These are phyloP conservation scores for Rhododendron molle DNA, from an alignment of 148 eudicot genomes.

Conservation along the genomic window DNA sequence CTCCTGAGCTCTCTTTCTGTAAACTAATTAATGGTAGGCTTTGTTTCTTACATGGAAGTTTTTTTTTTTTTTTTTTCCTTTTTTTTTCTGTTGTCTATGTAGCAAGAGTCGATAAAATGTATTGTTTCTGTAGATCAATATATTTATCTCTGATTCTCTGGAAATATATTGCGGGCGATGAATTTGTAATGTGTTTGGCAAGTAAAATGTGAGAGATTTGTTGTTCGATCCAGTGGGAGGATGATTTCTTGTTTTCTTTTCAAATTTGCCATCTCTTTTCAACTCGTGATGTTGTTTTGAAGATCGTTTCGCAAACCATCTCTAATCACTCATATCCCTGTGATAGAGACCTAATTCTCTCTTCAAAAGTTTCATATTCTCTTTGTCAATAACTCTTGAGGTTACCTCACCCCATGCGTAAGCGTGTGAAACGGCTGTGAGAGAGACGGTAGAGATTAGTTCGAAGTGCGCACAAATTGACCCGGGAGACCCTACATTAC, in stretches of 20 bases:
- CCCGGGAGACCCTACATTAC: no score
- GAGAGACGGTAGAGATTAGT: no score
- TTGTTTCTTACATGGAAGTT: background rate
- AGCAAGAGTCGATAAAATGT: background rate
- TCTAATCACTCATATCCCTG: no score
- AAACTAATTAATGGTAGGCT: background rate
- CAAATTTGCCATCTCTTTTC: background rate
- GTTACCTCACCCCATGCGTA: no score
- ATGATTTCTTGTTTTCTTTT: background rate
- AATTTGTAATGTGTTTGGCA: background rate
- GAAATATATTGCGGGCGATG: background rate
- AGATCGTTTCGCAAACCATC: background rate
- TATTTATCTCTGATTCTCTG: background rate
- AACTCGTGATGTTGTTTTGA: background rate
- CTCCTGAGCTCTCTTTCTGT: slow-evolving; percentile 27
- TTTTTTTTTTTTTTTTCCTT: background rate
- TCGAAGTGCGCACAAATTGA: no score
- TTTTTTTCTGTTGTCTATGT: background rate
- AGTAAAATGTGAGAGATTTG: background rate
- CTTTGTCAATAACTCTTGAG: no score
- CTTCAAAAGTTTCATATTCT: no score
- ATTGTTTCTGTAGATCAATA: background rate
- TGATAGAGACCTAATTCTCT: no score
- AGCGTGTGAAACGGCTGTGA: no score
- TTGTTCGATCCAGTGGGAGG: background rate